These are phyloP conservation scores for Canariomyces notabilis DNA, from an alignment of 2,329 filamentous ascomycete species.

Conservation along the genomic window DNA sequence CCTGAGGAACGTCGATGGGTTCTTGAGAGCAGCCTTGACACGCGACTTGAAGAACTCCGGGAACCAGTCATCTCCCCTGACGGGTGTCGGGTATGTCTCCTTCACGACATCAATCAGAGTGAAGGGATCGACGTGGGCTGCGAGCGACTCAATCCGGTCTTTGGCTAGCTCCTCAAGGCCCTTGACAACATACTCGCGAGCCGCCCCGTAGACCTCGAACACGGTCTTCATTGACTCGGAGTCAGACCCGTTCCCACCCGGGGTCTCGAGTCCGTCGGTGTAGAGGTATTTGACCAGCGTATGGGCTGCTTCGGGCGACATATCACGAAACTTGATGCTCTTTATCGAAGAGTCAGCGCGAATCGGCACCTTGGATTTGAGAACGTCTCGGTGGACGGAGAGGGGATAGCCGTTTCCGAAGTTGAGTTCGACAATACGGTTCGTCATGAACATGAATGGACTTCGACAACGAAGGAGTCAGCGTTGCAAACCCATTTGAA, in stretches of 20 bases:
- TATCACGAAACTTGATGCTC: constrained; percentile 2
- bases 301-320: constrained; percentile 15
- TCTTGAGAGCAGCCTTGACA: constrained; percentile 13
- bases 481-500: too few relatives aligned
- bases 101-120: constrained; percentile 15
- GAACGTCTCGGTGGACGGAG: too few relatives aligned
- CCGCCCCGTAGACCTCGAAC: constrained; percentile 14
- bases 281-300: constrained; percentile 20
- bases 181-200: constrained; percentile 10
- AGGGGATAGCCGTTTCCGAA: too few relatives aligned
- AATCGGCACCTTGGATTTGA: too few relatives aligned
- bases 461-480: too few relatives aligned
- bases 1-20: neutral
- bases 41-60: constrained; percentile 6
- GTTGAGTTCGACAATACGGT: too few relatives aligned
- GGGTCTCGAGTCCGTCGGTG: neutral
- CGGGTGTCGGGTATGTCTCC: constrained; percentile 11
- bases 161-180: constrained; percentile 11
- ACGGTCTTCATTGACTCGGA: constrained; percentile 1
- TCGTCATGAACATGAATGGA: too few relatives aligned
- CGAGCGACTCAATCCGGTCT: constrained; percentile 1
- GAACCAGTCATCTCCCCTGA: constrained; percentile 17
- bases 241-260: neutral
- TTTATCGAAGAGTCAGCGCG: constrained; percentile 2
- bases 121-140: constrained; percentile 5